phyloP scores from a whole-genome alignment of 495 filamentous ascomycete genomes.

The Saxophila tyrrhenica region DNA sequence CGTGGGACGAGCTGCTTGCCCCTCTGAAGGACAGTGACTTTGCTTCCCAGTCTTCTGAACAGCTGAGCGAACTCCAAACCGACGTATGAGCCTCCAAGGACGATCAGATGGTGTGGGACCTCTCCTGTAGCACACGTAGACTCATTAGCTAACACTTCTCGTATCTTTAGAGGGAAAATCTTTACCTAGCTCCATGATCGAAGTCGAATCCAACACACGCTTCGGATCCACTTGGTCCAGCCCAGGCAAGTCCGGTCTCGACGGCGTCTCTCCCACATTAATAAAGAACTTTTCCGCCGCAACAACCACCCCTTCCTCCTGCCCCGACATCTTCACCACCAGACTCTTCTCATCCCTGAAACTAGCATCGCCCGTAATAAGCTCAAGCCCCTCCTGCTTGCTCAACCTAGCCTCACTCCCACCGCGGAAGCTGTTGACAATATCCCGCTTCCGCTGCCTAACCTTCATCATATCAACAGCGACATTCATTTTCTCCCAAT shows the following conservation, averaged over 20 bases:
- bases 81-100: slow-evolving; percentile 41
- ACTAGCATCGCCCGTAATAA: slow-evolving; percentile 34
- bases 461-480: slow-evolving; percentile 34
- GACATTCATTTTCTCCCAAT: slow-evolving; percentile 11
- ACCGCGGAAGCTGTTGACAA: slow-evolving; percentile 37
- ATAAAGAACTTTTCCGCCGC: slow-evolving; percentile 36
- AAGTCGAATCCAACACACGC: slow-evolving; percentile 37
- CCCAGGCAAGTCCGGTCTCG: slow-evolving; percentile 26
- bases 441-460: slow-evolving; percentile 41
- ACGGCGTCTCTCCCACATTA: slow-evolving; percentile 37
- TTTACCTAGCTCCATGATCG: slow-evolving; percentile 35
- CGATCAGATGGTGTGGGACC: slow-evolving; percentile 35
- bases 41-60: slow-evolving; percentile 35
- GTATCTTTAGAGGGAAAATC: too few species aligned
- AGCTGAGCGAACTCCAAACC: slow-evolving; percentile 44
- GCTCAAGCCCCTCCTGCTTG: slow-evolving; percentile 32
- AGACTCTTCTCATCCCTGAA: slow-evolving; percentile 31
- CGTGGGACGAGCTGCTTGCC: slow-evolving; percentile 31
- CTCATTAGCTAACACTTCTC: too few species aligned
- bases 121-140: too few species aligned
- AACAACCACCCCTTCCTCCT: slow-evolving; percentile 18
- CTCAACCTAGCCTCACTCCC: slow-evolving; percentile 33
- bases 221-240: slow-evolving; percentile 23
- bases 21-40: slow-evolving; percentile 38
- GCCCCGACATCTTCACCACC: slow-evolving; percentile 23